phyloP scores from a whole-genome alignment of 75 land plant genomes.

The Selaginella moellendorffii region DNA sequence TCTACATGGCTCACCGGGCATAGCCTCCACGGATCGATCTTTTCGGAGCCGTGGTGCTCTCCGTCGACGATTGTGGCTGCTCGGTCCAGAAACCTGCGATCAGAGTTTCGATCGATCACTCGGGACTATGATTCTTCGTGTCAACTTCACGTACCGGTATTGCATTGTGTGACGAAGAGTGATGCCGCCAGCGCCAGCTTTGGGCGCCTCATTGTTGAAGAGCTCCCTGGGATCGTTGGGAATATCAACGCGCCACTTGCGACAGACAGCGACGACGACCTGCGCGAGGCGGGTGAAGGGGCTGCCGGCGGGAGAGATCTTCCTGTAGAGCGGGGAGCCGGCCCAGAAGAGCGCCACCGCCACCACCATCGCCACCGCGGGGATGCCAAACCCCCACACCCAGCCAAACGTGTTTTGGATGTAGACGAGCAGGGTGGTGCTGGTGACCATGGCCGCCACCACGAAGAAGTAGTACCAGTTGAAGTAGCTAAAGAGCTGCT shows the following conservation, averaged over 20 bases:
- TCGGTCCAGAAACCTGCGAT: background rate
- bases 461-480: slow-evolving; percentile 7
- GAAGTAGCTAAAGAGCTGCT: background rate
- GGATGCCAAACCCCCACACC: slow-evolving; percentile 14
- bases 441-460: background rate
- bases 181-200: background rate
- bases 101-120: background rate
- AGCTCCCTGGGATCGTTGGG: background rate
- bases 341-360: slow-evolving; percentile 1
- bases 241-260: slow-evolving; percentile 24
- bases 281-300: slow-evolving; percentile 30
- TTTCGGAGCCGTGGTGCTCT: background rate
- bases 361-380: slow-evolving; percentile 9
- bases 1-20: background rate
- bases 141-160: background rate
- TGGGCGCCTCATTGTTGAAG: background rate
- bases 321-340: slow-evolving; percentile 10
- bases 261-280: slow-evolving; percentile 34
- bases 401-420: slow-evolving; percentile 13
- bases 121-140: background rate
- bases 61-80: background rate
- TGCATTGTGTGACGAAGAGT: background rate
- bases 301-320: slow-evolving; percentile 22
- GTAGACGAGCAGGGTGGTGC: background rate
- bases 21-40: background rate